Evolutionary conservation across 352 stramenopile genomes (phyloP).

Genomic region (Phytophthora constricta): DNA sequence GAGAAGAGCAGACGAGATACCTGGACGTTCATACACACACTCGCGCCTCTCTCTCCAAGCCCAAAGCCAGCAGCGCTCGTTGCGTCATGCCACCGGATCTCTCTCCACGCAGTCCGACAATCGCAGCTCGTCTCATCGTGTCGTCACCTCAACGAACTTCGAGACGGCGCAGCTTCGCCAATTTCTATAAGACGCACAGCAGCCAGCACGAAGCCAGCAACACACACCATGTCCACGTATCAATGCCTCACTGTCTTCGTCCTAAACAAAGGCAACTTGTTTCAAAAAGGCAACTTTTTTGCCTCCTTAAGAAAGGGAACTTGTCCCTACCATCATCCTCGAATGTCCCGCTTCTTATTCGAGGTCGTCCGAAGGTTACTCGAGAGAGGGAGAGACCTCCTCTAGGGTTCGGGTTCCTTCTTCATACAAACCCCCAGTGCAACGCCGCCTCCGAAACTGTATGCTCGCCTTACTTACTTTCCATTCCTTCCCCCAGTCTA

Average conservation of each 20-base stretch:
- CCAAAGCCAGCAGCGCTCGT: background rate
- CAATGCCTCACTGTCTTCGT: too few species aligned
- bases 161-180: background rate
- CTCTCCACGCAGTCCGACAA: background rate
- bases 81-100: background rate
- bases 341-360: background rate
- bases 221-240: too few species aligned
- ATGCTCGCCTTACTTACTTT: constrained; percentile 24
- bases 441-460: constrained; percentile 3
- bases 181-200: background rate
- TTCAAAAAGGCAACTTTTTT: too few species aligned
- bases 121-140: background rate
- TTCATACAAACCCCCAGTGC: constrained; percentile 1
- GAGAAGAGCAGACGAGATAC: constrained; percentile 1
- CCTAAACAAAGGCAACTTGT: too few species aligned
- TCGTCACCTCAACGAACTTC: background rate
- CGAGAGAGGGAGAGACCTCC: background rate
- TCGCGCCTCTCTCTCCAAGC: too few species aligned
- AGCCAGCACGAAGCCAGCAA: too few species aligned
- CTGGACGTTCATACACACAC: too few species aligned
- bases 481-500: background rate
- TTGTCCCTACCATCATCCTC: too few species aligned
- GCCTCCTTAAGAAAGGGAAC: too few species aligned
- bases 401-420: constrained; percentile 1
- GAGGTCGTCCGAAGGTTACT: too few species aligned